These are phyloP conservation scores for Pyricularia pennisetigena DNA, from an alignment of 2,329 filamentous ascomycete species.

Conservation along the genomic window DNA sequence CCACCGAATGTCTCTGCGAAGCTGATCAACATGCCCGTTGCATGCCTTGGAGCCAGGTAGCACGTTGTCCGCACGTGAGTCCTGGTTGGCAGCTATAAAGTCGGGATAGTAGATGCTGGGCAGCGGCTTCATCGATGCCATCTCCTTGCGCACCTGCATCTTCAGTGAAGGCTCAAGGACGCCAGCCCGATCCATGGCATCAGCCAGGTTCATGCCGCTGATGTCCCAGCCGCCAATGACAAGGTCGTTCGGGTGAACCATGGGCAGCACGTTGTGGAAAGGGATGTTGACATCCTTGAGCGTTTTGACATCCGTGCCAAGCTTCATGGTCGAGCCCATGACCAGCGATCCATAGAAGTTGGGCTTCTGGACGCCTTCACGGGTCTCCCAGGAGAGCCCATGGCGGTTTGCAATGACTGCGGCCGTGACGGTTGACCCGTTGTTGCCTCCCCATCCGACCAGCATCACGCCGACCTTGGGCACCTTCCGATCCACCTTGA, in stretches of 20 bases:
- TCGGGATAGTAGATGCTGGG: constrained; percentile 98
- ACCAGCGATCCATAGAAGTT: constrained; percentile 99
- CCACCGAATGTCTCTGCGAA: constrained; percentile 83
- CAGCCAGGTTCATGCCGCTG: constrained; percentile 76
- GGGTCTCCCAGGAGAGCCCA: constrained; percentile 82
- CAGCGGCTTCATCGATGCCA: constrained; percentile 78
- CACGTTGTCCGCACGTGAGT: constrained; percentile 88
- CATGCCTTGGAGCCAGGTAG: constrained; percentile 75
- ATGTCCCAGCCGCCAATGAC: constrained; percentile 97
- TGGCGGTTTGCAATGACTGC: constrained; percentile 94
- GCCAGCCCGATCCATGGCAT: constrained; percentile 89
- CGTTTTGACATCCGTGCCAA: constrained; percentile 78
- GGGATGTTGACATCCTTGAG: constrained; percentile 90
- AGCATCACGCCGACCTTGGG: constrained; percentile 96
- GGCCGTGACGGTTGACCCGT: constrained; percentile 92
- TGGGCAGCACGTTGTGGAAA: constrained; percentile 87
- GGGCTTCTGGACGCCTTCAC: constrained; percentile 72
- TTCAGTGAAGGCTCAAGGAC: constrained; percentile 96
- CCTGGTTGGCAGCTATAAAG: constrained; percentile 98
- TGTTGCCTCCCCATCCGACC: constrained; percentile 96
- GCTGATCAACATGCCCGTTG: constrained; percentile 80
- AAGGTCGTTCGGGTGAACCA: constrained; percentile 95
- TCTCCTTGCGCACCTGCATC: constrained; percentile 81
- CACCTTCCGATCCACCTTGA: constrained; percentile 91
- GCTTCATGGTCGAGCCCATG: constrained; percentile 96